Base-by-base conservation (phyloP, 2,329 filamentous ascomycete species). In the Phaeosphaeria sp. region DNA sequence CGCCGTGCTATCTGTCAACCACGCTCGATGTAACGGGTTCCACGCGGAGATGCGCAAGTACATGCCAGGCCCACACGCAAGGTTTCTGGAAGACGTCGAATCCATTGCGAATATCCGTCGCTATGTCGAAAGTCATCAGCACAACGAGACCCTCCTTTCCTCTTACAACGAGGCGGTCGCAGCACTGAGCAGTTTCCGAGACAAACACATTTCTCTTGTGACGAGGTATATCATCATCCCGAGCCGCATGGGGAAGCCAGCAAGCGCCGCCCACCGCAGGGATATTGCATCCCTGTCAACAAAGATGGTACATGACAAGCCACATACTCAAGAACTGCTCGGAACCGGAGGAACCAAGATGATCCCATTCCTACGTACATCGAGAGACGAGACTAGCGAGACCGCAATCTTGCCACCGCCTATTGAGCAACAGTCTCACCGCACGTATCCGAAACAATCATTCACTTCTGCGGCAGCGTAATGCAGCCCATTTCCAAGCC, bases 321-420 rank as follows among this genome's bases (percentile, higher is more conserved):
- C 71, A 11, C 68, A 68, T 22, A 75, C 74, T 2, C 73, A 75
- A 46, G 78, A 80, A 11, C 64, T 84, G 42, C 73, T 77, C 46
- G 83, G 83, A 0, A 85, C 82, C 0, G 83, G 82, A n/a, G 83
- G 82, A 0, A 85, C 83, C 0, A 80, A 78, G 56, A 65, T 85
- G 58, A 83, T 85, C 53, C 82, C 83, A 0, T 85, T 85, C 58
- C 63, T 85, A 55, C 82, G 81, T 58, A 78, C 81, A 49, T 83
- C 82, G 6, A 75, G 83, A 54, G 82, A 85, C 60, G 80, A 83
- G 59, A 85, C 83, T 2, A 79, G 75, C 49, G 76, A 77, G 56
- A 73, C 80, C 9, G 75, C 74, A 41, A 62, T 73, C 22, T 6
- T 23, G 21, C 43, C 25, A 10, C 13, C 15, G 52, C 55, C 5